phyloP scores from a whole-genome alignment of 768 basidiomycete genomes.

The Russula foetens region DNA sequence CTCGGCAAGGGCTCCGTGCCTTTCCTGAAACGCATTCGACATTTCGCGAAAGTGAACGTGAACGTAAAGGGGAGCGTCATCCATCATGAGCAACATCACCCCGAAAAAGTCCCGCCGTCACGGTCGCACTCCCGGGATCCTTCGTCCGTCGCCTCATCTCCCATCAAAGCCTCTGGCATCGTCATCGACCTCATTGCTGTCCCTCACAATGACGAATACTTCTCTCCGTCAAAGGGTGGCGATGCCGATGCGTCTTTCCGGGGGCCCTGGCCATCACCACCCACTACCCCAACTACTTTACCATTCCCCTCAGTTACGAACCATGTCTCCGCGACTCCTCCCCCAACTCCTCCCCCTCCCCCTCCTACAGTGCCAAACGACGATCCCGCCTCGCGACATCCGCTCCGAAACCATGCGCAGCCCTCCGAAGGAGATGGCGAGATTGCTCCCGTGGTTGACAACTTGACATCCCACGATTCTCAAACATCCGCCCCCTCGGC shows the following conservation, averaged over 20 bases:
- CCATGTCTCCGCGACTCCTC: neutral
- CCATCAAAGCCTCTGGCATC: neutral
- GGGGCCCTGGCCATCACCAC: neutral
- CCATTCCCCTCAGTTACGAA: neutral
- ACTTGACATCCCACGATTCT: neutral
- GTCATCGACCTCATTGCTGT: neutral
- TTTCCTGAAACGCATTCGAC: slow-evolving; percentile 1
- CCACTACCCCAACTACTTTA: neutral
- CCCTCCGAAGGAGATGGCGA: neutral
- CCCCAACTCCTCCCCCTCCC: too few species aligned
- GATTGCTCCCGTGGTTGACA: neutral
- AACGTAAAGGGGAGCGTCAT: neutral
- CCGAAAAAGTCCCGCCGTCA: neutral
- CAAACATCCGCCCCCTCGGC: neutral
- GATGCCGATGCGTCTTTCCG: neutral
- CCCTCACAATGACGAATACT: neutral
- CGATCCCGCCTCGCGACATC: too few species aligned
- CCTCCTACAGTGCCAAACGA: too few species aligned
- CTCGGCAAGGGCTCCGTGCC: neutral
- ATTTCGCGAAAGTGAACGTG: neutral
- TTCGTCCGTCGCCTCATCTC: neutral
- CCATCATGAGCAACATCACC: too few species aligned
- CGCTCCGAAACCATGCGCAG: neutral
- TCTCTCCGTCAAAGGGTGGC: neutral
- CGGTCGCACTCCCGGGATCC: neutral